A percentile compares a stretch with the other conserved stretches of the same genome.
Evolutionary conservation across 2,329 filamentous ascomycete genomes (phyloP).

Genomic region (Venturia effusa): DNA sequence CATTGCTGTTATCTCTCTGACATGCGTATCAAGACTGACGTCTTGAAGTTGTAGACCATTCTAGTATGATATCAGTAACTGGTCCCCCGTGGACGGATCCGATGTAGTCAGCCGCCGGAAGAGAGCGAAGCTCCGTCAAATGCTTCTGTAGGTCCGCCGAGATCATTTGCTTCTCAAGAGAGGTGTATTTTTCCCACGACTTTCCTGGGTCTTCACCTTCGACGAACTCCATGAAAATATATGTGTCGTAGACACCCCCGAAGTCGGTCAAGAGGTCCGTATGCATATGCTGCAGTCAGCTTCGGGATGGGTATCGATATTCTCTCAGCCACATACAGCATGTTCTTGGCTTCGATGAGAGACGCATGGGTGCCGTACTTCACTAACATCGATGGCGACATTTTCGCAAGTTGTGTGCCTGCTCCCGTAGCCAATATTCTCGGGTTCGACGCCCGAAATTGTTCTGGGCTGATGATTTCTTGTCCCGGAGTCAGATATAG

Average conservation of each 20-base stretch:
- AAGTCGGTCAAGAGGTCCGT: not conserved
- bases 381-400: constrained; percentile 14
- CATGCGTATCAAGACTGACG: constrained; percentile 12
- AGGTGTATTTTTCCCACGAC: constrained; percentile 12
- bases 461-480: constrained; percentile 16
- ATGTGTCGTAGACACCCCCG: constrained; percentile 14
- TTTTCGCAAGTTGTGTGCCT: constrained; percentile 13
- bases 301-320: constrained; percentile 17
- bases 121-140: constrained; percentile 16
- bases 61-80: constrained; percentile 17
- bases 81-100: constrained; percentile 16
- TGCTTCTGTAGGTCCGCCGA: constrained; percentile 15
- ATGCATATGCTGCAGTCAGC: constrained; percentile 2
- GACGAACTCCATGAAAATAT: constrained; percentile 17
- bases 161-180: constrained; percentile 16
- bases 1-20: not conserved
- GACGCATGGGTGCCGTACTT: constrained; percentile 16
- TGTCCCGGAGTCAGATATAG: constrained; percentile 15
- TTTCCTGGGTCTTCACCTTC: constrained; percentile 15
- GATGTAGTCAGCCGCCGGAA: constrained; percentile 15
- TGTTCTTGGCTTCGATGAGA: constrained; percentile 17
- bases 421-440: constrained; percentile 9
- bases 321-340: constrained; percentile 16
- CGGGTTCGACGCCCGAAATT: constrained; percentile 14
- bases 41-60: constrained; percentile 16